Percentiles rank a stretch among this genome's conserved stretches.
phyloP scores from a whole-genome alignment of 768 basidiomycete species.

The Tylopilus sp. region DNA sequence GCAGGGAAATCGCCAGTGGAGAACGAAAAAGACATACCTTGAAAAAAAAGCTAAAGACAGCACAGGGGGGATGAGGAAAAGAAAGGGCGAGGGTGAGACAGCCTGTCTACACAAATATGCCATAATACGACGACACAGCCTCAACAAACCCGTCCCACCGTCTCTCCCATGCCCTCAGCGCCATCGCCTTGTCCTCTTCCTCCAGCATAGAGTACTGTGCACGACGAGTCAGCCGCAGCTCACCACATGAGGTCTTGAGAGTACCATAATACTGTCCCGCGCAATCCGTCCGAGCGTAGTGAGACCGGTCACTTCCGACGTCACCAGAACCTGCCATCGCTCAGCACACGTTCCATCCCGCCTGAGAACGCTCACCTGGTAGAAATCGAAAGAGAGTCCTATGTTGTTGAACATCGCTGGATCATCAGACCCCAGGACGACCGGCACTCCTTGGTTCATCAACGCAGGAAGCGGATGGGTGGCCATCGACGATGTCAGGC shows the following conservation, averaged over 20 bases:
- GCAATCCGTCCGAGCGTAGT: neutral
- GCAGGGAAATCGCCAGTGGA: constrained; percentile 43
- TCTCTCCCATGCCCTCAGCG: constrained; percentile 41
- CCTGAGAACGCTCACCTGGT: neutral
- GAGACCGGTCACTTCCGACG: neutral
- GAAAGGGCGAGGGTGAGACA: constrained; percentile 8
- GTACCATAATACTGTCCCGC: neutral
- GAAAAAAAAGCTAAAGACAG: neutral
- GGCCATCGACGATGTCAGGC: neutral
- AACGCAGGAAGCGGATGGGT: neutral
- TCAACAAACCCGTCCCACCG: constrained; percentile 38
- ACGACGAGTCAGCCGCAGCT: neutral
- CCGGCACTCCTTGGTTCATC: neutral
- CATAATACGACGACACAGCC: constrained; percentile 21
- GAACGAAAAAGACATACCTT: constrained; percentile 36
- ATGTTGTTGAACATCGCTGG: neutral
- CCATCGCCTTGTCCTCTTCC: neutral
- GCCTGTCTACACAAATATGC: constrained; percentile 12
- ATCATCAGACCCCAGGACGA: neutral
- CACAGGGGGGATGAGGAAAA: neutral
- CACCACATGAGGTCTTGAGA: neutral
- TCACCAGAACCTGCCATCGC: neutral
- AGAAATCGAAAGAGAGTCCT: neutral
- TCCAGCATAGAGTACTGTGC: neutral
- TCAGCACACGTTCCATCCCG: neutral